These are phyloP conservation scores for Zanthoxylum bungeanum DNA, from an alignment of 345 rosid genomes.

Conservation along the genomic window DNA sequence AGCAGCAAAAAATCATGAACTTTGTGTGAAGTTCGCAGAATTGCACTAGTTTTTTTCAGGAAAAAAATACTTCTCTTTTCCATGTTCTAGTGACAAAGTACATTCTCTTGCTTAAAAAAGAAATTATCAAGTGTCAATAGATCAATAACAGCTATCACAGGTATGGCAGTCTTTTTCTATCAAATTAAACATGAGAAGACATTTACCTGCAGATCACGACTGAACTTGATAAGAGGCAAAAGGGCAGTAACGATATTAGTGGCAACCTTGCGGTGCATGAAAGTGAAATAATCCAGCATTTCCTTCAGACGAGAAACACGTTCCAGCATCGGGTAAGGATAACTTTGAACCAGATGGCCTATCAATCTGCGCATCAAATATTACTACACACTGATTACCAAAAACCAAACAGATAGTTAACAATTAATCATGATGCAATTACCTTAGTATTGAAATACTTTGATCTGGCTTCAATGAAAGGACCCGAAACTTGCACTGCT, in stretches of 20 bases:
- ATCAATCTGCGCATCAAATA: conserved; percentile 53
- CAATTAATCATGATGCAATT: conserved; percentile 8
- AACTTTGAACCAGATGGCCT: conserved; percentile 45
- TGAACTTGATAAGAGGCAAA: conserved; percentile 65
- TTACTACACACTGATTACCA: conserved; percentile 10
- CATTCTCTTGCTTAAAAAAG: not conserved
- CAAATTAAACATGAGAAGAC: not conserved
- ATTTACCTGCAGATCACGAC: conserved; percentile 64
- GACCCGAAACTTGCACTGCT: conserved; percentile 72
- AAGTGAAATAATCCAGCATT: conserved; percentile 75
- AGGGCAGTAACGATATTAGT: conserved; percentile 55
- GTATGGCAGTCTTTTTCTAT: not conserved
- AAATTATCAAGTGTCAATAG: not conserved
- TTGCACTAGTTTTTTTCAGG: not conserved
- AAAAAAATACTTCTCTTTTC: too few relatives aligned
- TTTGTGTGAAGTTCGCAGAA: not conserved
- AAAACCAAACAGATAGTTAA: conserved; percentile 8
- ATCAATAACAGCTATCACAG: not conserved
- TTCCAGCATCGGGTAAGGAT: conserved; percentile 64
- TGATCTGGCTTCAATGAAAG: conserved; percentile 72
- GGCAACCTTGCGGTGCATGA: conserved; percentile 59
- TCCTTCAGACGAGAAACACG: conserved; percentile 72
- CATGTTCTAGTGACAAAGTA: not conserved
- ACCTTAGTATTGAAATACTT: conserved; percentile 63
- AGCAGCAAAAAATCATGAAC: not conserved